Evolutionary conservation across 2,329 filamentous ascomycete genomes (phyloP), one percentile per base, ranked within the genome.

Genomic region (Fusarium tanahbumbuense): DNA sequence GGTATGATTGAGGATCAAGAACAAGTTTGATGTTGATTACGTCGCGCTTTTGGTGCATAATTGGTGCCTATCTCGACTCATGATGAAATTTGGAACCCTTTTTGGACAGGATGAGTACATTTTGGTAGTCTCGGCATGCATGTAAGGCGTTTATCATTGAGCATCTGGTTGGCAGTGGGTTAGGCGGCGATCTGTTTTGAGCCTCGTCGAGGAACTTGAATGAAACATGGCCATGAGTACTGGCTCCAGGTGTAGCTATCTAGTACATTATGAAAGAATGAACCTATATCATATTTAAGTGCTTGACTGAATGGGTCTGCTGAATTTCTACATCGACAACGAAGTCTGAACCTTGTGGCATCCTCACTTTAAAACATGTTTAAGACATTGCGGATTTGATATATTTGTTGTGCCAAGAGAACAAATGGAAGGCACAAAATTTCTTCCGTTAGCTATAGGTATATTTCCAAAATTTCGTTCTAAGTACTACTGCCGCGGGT

Each of bases 1-100:
- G 84, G 84, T 25, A 82, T 94, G 81, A 84, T 93, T 77, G 92
- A 93, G 75, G 86, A 89, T n/a, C 76, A 81, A 18, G 77, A 80
- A 20, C 78, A 60, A 75, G 55, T 47, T 34, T 60, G 32, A 53
- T 40, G 28, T 41, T 28, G 23, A 23, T 23, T 34, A 45, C 18
- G 12, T 32, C n/a, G 8, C 18, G 10, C 37, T 52, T 47, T 13
- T 41, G n/a, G n/a, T 41, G 23, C 34, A 53, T 32, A 25, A 32
- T 47, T 46, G 23, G 48, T 25, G 41, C 18, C 46, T 32, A 42
- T 41, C 57, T 65, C 44, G 30, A 22, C 34, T 8, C 30, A 15
- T 25, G 25, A 64, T 34, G 47, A 40, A 50, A 56, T 58, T 28
- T 32, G 44, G 23, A 46, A 27, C 11, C 12, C 34, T 41, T 56